A percentile compares a stretch with the other conserved stretches of the same genome.
These are phyloP conservation scores for Termitomyces eurrhizus DNA, from an alignment of 768 basidiomycete genomes.

Conservation along the genomic window DNA sequence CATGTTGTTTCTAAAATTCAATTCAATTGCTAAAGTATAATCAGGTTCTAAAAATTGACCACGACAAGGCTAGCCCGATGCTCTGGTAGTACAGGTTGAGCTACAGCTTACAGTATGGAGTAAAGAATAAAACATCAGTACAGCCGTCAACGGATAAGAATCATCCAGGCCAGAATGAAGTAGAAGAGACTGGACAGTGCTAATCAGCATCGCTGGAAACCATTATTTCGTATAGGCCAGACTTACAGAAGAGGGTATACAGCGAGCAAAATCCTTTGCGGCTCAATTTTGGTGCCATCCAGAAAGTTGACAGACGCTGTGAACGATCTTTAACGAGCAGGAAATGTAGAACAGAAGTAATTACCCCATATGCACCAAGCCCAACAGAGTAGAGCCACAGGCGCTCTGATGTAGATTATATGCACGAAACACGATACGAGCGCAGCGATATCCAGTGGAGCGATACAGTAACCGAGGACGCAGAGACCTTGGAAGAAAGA, in stretches of 20 bases:
- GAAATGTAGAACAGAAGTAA: constrained; percentile 4
- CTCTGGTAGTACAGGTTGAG: neutral
- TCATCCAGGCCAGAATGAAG: constrained; percentile 96
- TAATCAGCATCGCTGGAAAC: neutral
- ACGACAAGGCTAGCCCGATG: neutral
- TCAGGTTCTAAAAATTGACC: neutral
- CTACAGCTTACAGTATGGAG: neutral
- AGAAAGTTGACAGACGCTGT: constrained; percentile 92
- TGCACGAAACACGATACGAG: constrained; percentile 83
- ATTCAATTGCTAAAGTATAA: neutral
- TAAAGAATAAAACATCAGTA: constrained; percentile 5
- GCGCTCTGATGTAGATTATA: constrained; percentile 81
- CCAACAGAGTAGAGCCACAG: constrained; percentile 83
- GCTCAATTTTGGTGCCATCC: constrained; percentile 91
- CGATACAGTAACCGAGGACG: constrained; percentile 92
- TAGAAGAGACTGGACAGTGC: constrained; percentile 68
- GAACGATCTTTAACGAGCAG: neutral
- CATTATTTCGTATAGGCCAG: neutral
- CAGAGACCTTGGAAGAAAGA: constrained; percentile 97
- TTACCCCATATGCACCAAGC: constrained; percentile 98
- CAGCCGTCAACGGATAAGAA: constrained; percentile 69
- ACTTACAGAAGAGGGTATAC: constrained; percentile 93
- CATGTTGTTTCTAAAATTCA: neutral
- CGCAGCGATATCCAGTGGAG: constrained; percentile 89
- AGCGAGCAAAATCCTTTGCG: constrained; percentile 84